These are phyloP conservation scores for Penicillium mononematosum DNA, from an alignment of 495 filamentous ascomycete genomes.

Conservation along the genomic window DNA sequence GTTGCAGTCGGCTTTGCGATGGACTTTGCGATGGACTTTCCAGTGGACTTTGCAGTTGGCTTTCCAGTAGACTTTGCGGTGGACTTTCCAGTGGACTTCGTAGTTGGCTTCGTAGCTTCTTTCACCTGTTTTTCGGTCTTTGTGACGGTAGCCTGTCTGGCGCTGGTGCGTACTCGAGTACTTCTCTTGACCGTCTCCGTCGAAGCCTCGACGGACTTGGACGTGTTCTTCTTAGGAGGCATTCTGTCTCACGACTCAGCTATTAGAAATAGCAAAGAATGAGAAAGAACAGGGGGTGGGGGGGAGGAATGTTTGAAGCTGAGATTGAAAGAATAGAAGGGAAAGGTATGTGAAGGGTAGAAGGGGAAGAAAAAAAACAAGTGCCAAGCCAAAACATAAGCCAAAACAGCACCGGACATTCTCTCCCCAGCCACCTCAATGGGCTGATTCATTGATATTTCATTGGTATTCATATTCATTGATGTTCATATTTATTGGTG, in stretches of 20 bases:
- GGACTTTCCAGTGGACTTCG: not conserved
- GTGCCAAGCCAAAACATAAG: conserved; percentile 1
- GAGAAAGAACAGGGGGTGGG: conserved; percentile 4
- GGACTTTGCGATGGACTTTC: conserved; percentile 5
- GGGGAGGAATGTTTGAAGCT: conserved; percentile 13
- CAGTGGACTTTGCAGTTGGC: not conserved
- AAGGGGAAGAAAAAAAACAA: conserved; percentile 9
- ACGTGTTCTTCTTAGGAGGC: conserved; percentile 37
- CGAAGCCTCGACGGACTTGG: conserved; percentile 17
- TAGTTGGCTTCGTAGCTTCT: not conserved
- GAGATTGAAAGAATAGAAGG: conserved; percentile 14
- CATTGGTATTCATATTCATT: not conserved
- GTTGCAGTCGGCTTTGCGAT: conserved; percentile 13
- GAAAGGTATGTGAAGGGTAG: conserved; percentile 8
- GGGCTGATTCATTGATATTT: not conserved
- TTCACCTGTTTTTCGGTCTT: conserved; percentile 13
- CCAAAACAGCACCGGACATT: conserved; percentile 26
- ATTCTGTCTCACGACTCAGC: conserved; percentile 22
- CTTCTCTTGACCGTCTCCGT: not conserved
- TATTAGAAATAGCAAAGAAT: conserved; percentile 8
- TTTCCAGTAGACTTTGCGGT: conserved; percentile 15
- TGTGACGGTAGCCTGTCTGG: not conserved
- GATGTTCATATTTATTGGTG: not conserved
- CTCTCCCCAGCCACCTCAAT: conserved; percentile 16
- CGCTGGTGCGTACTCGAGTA: conserved; percentile 1